Percentiles rank a stretch among this genome's conserved stretches.
Conservation (phyloP, 331 rosid genomes). For the Phaseolus coccineus region DNA sequence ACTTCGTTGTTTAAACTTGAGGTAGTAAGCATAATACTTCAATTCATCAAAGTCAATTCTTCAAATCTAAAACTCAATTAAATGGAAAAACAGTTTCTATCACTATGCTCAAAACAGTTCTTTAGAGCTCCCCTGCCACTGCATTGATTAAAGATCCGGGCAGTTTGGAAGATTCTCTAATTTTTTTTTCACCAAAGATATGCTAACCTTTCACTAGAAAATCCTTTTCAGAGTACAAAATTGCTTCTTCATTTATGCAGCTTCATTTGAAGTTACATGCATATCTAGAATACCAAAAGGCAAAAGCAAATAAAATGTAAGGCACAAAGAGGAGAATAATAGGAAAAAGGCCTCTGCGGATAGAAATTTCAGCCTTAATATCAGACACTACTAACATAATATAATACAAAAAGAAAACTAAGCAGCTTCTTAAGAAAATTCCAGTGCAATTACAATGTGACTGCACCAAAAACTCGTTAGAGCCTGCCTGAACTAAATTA, state of each 20-base stretch:
- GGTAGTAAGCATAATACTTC: neutral
- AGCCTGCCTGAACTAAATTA: constrained; percentile 27
- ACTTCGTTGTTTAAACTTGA: neutral
- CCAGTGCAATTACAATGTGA: constrained; percentile 16
- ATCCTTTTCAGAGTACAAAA: neutral
- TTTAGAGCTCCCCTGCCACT: neutral
- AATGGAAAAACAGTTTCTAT: neutral
- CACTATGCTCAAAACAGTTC: neutral
- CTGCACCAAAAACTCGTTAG: neutral
- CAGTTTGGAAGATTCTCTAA: neutral
- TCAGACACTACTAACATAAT: neutral
- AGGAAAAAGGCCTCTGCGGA: neutral
- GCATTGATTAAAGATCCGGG: neutral
- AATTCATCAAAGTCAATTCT: neutral
- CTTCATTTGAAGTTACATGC: neutral
- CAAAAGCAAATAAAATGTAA: neutral
- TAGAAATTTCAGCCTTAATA: neutral
- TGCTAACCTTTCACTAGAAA: no score
- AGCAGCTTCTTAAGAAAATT: constrained; percentile 8
- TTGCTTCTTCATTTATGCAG: constrained; percentile 1
- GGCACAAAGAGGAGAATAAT: neutral
- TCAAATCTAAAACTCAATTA: neutral
- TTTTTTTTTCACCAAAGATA: no score
- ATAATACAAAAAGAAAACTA: constrained; percentile 11
- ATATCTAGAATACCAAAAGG: neutral